Evolutionary conservation across 192 early-diverging fungal genomes (phyloP).

Genomic region (Phycomyces nitens): DNA sequence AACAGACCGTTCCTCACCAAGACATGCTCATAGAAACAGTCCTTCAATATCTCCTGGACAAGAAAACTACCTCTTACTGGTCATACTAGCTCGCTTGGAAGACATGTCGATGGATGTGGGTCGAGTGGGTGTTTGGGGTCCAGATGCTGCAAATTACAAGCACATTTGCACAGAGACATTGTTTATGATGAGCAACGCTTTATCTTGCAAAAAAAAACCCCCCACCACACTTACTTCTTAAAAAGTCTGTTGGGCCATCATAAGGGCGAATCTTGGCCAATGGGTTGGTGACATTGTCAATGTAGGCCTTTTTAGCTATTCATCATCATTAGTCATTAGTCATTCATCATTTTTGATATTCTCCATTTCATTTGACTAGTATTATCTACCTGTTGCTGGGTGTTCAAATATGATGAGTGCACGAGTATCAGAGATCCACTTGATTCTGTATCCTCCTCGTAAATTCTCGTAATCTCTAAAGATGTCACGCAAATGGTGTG

Average conservation of each 20-base stretch:
- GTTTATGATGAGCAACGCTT: not conserved
- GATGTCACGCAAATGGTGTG: slow-evolving; percentile 64
- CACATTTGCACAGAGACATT: not conserved
- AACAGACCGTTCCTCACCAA: too few relatives aligned
- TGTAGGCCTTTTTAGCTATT: slow-evolving; percentile 53
- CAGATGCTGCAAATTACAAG: too few relatives aligned
- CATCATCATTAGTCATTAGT: not conserved
- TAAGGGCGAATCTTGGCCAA: slow-evolving; percentile 60
- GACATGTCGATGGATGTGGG: not conserved
- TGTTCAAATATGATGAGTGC: slow-evolving; percentile 67
- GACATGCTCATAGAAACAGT: too few relatives aligned
- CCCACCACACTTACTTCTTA: slow-evolving; percentile 17
- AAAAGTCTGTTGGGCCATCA: slow-evolving; percentile 45
- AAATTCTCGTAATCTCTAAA: slow-evolving; percentile 57
- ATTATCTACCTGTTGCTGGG: slow-evolving; percentile 52
- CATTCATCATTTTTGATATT: not conserved
- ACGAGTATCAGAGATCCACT: slow-evolving; percentile 71
- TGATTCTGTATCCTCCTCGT: slow-evolving; percentile 65
- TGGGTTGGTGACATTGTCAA: slow-evolving; percentile 48
- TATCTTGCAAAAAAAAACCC: not conserved
- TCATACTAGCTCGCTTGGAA: not conserved
- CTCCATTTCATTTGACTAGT: too few relatives aligned
- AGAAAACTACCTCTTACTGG: slow-evolving; percentile 1
- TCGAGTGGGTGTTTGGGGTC: not conserved
- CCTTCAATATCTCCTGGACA: not conserved